Percentiles rank a stretch among this genome's conserved stretches.
Evolutionary conservation across 2,329 filamentous ascomycete species (phyloP).

Genomic region (Aspergillus calidoustus): DNA sequence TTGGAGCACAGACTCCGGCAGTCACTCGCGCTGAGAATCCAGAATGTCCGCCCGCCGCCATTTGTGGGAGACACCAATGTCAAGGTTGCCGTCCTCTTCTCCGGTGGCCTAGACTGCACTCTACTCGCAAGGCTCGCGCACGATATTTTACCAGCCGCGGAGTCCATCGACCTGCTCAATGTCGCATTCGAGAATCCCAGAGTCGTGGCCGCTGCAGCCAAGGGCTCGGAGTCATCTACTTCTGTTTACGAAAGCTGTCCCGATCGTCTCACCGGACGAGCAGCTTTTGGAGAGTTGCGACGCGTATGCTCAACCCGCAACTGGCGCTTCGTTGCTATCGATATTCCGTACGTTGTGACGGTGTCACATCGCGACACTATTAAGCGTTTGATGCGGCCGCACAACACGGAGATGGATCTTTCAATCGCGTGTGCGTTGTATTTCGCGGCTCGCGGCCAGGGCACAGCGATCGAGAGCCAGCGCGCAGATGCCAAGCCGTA

Average conservation of each 20-base stretch:
- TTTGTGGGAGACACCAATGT: constrained; percentile 32
- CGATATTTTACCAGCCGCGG: constrained; percentile 69
- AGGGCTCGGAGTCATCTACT: constrained; percentile 34
- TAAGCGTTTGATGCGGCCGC: constrained; percentile 80
- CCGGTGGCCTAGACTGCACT: constrained; percentile 91
- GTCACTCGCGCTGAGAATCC: constrained; percentile 68
- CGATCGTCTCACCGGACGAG: constrained; percentile 83
- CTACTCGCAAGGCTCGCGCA: constrained; percentile 80
- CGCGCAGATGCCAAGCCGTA: constrained; percentile 21
- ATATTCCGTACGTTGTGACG: constrained; percentile 80
- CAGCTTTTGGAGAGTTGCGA: constrained; percentile 76
- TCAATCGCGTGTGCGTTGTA: constrained; percentile 95
- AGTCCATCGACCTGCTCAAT: constrained; percentile 86
- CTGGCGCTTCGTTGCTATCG: constrained; percentile 82
- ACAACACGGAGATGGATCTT: constrained; percentile 98
- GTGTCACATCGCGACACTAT: constrained; percentile 70
- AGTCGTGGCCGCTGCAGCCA: constrained; percentile 61
- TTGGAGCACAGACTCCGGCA: constrained; percentile 61
- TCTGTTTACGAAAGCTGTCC: constrained; percentile 78
- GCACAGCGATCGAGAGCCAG: constrained; percentile 47
- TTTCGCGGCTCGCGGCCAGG: constrained; percentile 81
- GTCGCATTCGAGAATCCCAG: constrained; percentile 96
- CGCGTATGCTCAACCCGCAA: constrained; percentile 68
- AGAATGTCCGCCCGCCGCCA: constrained; percentile 67
- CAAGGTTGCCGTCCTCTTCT: constrained; percentile 81